Conservation (phyloP, 2,329 filamentous ascomycete species). For the Ophiostoma sp. region DNA sequence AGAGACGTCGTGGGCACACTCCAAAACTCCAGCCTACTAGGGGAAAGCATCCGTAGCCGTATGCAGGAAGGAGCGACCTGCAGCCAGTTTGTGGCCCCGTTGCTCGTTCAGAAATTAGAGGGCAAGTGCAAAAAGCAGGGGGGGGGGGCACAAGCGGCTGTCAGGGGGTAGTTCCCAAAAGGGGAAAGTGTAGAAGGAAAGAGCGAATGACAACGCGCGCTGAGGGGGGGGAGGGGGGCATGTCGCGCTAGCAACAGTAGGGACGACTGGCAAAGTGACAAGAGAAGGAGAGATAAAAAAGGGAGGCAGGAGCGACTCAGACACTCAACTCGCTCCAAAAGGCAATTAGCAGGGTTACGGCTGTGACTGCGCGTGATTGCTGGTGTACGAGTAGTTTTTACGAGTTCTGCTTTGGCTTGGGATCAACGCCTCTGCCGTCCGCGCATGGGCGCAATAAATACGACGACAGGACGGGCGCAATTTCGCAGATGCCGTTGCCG, state of each 20-base stretch:
- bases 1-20: slow-evolving; percentile 10
- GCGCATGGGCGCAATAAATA: not conserved
- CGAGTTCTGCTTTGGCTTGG: too few species aligned
- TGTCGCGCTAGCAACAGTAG: not conserved
- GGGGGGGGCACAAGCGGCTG: slow-evolving; percentile 7
- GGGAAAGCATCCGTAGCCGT: slow-evolving; percentile 7
- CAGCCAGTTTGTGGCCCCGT: slow-evolving; percentile 9
- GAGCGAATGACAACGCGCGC: not conserved
- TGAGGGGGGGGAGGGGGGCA: not conserved
- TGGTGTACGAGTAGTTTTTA: too few species aligned
- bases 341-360: not conserved
- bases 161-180: not conserved
- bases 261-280: not conserved
- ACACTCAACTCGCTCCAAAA: not conserved
- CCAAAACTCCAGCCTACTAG: slow-evolving; percentile 10
- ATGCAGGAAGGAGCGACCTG: slow-evolving; percentile 12
- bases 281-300: not conserved
- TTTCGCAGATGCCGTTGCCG: not conserved
- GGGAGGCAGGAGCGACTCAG: slow-evolving; percentile 6
- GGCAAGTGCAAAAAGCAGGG: slow-evolving; percentile 7
- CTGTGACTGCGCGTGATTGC: too few species aligned
- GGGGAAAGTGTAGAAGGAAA: not conserved
- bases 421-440: too few species aligned
- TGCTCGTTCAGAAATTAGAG: not conserved
- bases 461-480: slow-evolving; percentile 8